Percentiles rank a stretch among this genome's conserved stretches.
These are phyloP conservation scores for Penicillium sp. DNA, from an alignment of 2,329 filamentous ascomycete species.

Conservation along the genomic window DNA sequence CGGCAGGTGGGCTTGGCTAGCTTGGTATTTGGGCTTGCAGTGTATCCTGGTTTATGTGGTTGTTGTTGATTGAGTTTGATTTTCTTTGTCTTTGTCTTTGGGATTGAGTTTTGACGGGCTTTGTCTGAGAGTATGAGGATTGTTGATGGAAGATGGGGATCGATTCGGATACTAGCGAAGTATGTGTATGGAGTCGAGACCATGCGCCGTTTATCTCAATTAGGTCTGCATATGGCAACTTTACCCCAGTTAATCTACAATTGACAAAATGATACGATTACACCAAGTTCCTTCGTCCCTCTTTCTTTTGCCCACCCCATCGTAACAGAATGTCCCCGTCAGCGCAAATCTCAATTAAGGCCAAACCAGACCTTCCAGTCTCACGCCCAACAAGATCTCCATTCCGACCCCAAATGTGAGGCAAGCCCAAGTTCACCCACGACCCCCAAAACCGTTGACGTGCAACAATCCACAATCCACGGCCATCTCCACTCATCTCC, in stretches of 20 bases:
- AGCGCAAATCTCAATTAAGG: conserved; percentile 3
- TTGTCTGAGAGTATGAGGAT: background rate
- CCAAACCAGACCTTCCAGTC: conserved; percentile 5
- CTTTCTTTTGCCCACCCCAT: no score
- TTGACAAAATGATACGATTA: background rate
- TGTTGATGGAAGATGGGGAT: background rate
- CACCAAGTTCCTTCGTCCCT: background rate
- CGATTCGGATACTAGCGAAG: background rate
- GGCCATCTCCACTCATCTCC: conserved; percentile 2
- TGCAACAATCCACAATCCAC: conserved; percentile 24
- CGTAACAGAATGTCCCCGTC: background rate
- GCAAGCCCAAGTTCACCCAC: conserved; percentile 1
- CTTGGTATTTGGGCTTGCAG: conserved; percentile 6
- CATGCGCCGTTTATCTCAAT: background rate
- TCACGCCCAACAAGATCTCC: conserved; percentile 7
- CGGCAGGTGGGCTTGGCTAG: conserved; percentile 6
- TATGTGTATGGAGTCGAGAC: background rate
- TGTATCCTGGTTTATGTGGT: background rate
- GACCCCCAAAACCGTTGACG: conserved; percentile 27
- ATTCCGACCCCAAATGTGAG: background rate
- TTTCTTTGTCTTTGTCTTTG: background rate
- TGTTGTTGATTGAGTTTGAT: conserved; percentile 1
- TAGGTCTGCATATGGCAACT: background rate
- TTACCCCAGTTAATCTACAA: background rate
- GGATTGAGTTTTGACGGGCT: background rate